These are phyloP conservation scores for Aspergillus oerlinghausenensis DNA, from an alignment of 2,329 filamentous ascomycete species.

Conservation along the genomic window DNA sequence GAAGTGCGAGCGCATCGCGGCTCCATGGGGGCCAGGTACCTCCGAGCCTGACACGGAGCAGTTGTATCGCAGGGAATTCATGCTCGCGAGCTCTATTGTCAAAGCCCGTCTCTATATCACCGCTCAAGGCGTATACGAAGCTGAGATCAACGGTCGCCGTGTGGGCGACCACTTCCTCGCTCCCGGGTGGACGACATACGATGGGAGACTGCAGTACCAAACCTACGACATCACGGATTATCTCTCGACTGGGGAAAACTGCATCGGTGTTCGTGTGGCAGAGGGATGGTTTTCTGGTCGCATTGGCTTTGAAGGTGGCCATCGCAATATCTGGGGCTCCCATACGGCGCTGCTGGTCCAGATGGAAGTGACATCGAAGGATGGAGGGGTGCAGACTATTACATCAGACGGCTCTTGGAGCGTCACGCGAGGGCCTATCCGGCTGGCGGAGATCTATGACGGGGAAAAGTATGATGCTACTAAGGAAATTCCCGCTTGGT, in stretches of 20 bases:
- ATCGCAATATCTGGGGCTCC: conserved; percentile 15
- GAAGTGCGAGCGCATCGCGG: conserved; percentile 1
- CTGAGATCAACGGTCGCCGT: conserved; percentile 43
- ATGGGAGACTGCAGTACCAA: conserved; percentile 47
- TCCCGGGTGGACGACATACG: conserved; percentile 49
- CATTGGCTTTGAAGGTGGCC: conserved; percentile 19
- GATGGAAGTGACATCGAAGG: conserved; percentile 4
- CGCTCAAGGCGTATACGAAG: conserved; percentile 44
- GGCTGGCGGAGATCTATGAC: conserved; percentile 45
- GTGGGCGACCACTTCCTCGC: conserved; percentile 44
- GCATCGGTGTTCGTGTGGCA: conserved; percentile 39
- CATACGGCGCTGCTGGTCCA: conserved; percentile 1
- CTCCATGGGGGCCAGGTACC: background rate
- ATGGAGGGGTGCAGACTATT: background rate
- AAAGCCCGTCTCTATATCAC: conserved; percentile 44
- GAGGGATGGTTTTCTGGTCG: conserved; percentile 47
- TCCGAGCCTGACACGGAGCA: background rate
- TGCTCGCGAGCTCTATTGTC: no score
- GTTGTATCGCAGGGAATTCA: background rate
- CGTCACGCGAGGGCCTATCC: conserved; percentile 8
- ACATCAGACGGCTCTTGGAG: conserved; percentile 9
- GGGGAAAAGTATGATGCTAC: conserved; percentile 48
- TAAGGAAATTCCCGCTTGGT: conserved; percentile 30
- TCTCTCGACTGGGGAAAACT: conserved; percentile 35
- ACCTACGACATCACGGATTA: conserved; percentile 48